Evolutionary conservation across 768 basidiomycete genomes (phyloP).

Genomic region (Lactifluus rugatus): DNA sequence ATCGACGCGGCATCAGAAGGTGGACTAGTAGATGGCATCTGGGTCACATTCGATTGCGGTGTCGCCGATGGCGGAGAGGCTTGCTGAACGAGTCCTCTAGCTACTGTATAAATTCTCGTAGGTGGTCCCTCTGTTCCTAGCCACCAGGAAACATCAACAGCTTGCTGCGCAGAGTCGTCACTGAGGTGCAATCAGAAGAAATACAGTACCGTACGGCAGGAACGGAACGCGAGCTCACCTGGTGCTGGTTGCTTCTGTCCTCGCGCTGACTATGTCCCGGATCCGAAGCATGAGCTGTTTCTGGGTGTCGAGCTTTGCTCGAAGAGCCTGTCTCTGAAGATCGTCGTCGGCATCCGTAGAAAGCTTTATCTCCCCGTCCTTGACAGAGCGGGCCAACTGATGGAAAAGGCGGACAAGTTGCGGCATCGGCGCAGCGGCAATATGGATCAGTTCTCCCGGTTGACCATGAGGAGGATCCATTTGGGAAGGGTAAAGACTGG

Average conservation of each 20-base stretch:
- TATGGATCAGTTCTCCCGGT: neutral
- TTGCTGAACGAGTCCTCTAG: neutral
- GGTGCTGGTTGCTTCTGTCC: neutral
- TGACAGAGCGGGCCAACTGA: neutral
- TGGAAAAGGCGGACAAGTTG: neutral
- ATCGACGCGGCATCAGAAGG: neutral
- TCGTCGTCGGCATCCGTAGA: neutral
- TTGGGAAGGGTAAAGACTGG: neutral
- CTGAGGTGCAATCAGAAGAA: neutral
- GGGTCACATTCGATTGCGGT: slow-evolving; percentile 3
- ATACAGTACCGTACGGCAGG: too few relatives aligned
- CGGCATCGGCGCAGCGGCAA: neutral
- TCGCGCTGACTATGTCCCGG: neutral
- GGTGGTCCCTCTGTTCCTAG: neutral
- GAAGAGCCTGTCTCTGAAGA: neutral
- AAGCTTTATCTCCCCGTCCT: slow-evolving; percentile 1
- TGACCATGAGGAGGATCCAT: slow-evolving; percentile 6
- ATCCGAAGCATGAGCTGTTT: neutral
- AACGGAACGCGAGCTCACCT: too few relatives aligned
- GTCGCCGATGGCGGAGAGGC: neutral
- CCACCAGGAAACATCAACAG: neutral
- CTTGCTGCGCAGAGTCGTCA: neutral
- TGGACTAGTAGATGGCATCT: neutral
- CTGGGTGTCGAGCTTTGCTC: neutral
- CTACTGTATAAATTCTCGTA: neutral